Evolutionary conservation across 1,139 yeast species (phyloP), one percentile per base, ranked within the genome.

Genomic region (Taphrina communis): DNA sequence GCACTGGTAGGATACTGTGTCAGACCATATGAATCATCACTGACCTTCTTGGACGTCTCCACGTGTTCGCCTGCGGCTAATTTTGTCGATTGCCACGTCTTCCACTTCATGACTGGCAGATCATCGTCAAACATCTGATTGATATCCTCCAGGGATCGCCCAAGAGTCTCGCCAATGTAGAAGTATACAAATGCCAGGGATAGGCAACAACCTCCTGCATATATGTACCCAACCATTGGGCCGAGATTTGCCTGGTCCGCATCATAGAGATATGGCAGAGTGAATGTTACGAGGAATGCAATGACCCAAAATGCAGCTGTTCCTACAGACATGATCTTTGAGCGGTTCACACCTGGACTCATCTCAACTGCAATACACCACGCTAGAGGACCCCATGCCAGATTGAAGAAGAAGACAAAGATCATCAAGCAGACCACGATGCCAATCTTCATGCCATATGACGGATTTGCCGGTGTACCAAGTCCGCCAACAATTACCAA

Each of bases 321-420:
- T 19, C 61, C 68, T 19, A 65, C 46, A 11, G 65, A 44, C 59
- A 65, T 55, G 42, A 53, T 56, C 80, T 88, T 88, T 46, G 92
- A 85, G 80, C 94, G 85, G 25, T 59, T 60, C 21, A 44, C 58
- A 6, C 66, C 65, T 73, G 89, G 87, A 75, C 92, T 85, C 73
- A 89, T 82, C 79, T 90, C 97, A 50, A 94, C 88, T 68, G 88
- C 85, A 73, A 89, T 86, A 69, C 88, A 88, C 85, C 86, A 90
- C 57, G 88, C 88, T 76, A 88, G 85, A 75, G 95, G 94, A 72
- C 94, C 96, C 95, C 96, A 90, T 7, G 96, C 86, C 51, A 88
- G 83, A 46, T 96, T 94, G 77, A 90, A 90, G 82, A 85, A 87
- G 84, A 88, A 88, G 72, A 91, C 89, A 80, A 86, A 90, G 71